These are phyloP conservation scores for Trichoderma guizhouense DNA, from an alignment of 2,329 filamentous ascomycete species.

Conservation along the genomic window DNA sequence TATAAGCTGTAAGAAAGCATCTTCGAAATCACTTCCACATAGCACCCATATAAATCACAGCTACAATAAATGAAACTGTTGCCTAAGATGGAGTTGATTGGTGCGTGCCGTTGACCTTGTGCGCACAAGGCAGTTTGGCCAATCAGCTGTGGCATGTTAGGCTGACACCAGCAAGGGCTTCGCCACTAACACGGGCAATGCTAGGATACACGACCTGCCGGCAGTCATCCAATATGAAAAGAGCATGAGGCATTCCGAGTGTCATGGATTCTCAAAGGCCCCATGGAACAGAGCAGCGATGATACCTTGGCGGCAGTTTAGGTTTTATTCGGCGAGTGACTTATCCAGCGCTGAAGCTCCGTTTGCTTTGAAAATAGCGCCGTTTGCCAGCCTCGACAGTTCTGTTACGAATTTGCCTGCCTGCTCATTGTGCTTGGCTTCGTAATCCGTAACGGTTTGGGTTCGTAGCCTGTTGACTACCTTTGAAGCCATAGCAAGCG, in stretches of 20 bases:
- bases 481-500: not conserved
- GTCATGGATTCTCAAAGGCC: too few species aligned
- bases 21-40: not conserved
- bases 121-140: not conserved
- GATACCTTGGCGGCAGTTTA: not conserved
- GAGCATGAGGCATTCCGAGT: not conserved
- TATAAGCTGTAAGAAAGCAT: not conserved
- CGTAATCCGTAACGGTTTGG: not conserved
- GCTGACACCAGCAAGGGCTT: not conserved
- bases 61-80: not conserved
- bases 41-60: not conserved
- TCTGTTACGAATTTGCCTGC: not conserved
- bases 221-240: not conserved
- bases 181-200: not conserved
- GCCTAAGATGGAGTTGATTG: not conserved
- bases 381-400: not conserved
- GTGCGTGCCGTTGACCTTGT: not conserved
- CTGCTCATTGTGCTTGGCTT: not conserved
- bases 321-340: not conserved
- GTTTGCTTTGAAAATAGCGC: not conserved
- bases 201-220: not conserved
- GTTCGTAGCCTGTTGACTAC: not conserved
- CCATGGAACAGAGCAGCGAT: not conserved
- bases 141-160: not conserved
- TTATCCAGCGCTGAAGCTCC: not conserved